phyloP scores from a whole-genome alignment of 2,329 filamentous ascomycete genomes.

The Sodiomyces alkalinus region DNA sequence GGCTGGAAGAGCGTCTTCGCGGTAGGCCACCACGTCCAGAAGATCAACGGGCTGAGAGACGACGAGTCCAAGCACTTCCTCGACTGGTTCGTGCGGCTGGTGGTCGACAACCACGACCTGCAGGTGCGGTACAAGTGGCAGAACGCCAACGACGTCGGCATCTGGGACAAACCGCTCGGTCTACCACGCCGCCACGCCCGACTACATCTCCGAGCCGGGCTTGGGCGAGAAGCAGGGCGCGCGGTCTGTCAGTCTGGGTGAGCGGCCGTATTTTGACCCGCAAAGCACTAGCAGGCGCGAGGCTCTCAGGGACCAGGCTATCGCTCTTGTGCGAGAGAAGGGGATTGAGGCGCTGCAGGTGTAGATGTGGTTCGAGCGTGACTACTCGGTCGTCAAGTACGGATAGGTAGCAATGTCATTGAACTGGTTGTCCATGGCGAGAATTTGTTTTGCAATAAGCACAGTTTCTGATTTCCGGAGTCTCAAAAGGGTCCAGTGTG shows the following conservation, averaged over 20 bases:
- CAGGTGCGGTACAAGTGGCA: constrained; percentile 33
- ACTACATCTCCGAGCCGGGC: constrained; percentile 29
- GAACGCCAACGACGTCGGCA: constrained; percentile 31
- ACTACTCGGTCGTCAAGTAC: too few species aligned
- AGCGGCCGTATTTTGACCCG: constrained; percentile 37
- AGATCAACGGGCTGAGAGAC: constrained; percentile 33
- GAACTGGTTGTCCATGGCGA: too few species aligned
- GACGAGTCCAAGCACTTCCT: constrained; percentile 32
- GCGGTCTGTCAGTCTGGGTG: constrained; percentile 35
- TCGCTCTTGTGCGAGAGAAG: too few species aligned
- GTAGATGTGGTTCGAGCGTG: too few species aligned
- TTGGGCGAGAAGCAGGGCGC: constrained; percentile 32
- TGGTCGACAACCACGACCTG: constrained; percentile 40
- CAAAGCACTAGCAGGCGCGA: constrained; percentile 15
- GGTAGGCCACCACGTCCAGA: constrained; percentile 31
- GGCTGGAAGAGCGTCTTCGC: constrained; percentile 42
- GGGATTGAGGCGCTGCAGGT: too few species aligned
- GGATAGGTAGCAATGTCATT: too few species aligned
- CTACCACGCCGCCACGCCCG: constrained; percentile 38
- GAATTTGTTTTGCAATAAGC: too few species aligned
- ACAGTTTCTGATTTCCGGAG: too few species aligned
- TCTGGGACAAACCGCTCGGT: constrained; percentile 45
- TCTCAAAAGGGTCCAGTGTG: too few species aligned
- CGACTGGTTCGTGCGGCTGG: constrained; percentile 32
- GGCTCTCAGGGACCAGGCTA: constrained; percentile 4